A percentile compares a stretch with the other conserved stretches of the same genome.
Conservation (phyloP, 345 rosid species). For the Balakata baccata region DNA sequence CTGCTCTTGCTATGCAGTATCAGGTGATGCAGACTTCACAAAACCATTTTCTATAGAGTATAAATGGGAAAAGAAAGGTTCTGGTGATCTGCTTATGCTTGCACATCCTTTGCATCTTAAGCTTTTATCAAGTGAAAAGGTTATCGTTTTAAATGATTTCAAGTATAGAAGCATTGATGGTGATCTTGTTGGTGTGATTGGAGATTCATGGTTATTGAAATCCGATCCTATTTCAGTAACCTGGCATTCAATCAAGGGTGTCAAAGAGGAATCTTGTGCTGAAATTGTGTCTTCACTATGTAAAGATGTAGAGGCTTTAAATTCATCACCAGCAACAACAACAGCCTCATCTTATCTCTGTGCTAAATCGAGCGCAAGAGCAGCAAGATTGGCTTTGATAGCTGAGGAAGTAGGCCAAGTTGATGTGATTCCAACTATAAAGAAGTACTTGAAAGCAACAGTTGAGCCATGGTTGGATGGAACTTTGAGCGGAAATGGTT, state of each 20-base stretch:
- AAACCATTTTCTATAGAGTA: constrained; percentile 72
- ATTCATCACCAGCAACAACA: constrained; percentile 40
- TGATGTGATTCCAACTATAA: constrained; percentile 62
- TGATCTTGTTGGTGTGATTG: constrained; percentile 76
- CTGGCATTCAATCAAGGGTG: constrained; percentile 81
- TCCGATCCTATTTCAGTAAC: constrained; percentile 62
- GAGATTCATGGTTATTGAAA: constrained; percentile 73
- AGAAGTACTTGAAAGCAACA: constrained; percentile 61
- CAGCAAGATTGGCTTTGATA: constrained; percentile 81
- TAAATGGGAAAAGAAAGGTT: constrained; percentile 81
- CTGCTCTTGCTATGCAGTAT: constrained; percentile 73
- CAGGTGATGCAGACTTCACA: constrained; percentile 67
- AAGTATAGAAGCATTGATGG: constrained; percentile 78
- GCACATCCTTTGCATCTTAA: constrained; percentile 86
- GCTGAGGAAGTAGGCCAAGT: constrained; percentile 69
- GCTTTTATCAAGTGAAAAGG: constrained; percentile 42
- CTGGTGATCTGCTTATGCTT: constrained; percentile 87
- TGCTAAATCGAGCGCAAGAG: constrained; percentile 82
- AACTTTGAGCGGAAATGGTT: constrained; percentile 66
- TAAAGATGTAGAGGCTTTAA: constrained; percentile 61
- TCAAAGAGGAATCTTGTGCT: constrained; percentile 41
- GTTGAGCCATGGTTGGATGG: constrained; percentile 91
- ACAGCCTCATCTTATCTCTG: constrained; percentile 69
- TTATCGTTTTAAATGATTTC: constrained; percentile 55
- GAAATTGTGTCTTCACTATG: constrained; percentile 65